These are phyloP conservation scores for Malassezia furfur DNA, from an alignment of 1,284 basidiomycete species.

Conservation along the genomic window DNA sequence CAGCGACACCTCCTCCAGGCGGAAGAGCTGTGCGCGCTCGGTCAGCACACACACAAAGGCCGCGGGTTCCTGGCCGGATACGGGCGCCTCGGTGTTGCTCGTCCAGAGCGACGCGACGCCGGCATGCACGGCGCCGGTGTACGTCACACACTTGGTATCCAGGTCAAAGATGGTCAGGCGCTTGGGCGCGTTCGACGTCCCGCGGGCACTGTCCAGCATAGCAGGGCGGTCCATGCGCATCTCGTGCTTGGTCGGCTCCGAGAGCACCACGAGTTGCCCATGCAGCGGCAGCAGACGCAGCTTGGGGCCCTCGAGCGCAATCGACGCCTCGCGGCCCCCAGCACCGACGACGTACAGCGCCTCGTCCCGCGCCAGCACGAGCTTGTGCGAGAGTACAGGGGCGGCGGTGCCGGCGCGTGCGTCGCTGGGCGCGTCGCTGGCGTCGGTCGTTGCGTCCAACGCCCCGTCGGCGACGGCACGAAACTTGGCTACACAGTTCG, in stretches of 20 bases:
- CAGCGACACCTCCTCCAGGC: slow-evolving; percentile 36
- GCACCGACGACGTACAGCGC: slow-evolving; percentile 78
- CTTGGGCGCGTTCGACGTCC: slow-evolving; percentile 47
- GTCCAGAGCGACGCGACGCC: slow-evolving; percentile 21
- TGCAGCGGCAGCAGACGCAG: slow-evolving; percentile 26
- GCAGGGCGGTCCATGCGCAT: slow-evolving; percentile 8
- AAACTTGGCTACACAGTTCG: slow-evolving; percentile 63
- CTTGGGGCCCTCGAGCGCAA: slow-evolving; percentile 54
- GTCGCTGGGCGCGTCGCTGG: neutral
- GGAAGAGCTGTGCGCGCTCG: slow-evolving; percentile 22
- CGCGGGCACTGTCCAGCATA: slow-evolving; percentile 3
- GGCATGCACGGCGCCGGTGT: slow-evolving; percentile 46
- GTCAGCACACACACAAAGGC: slow-evolving; percentile 34
- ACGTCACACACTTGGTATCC: slow-evolving; percentile 83
- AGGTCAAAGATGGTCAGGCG: slow-evolving; percentile 84
- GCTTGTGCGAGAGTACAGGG: neutral
- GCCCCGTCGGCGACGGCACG: slow-evolving; percentile 6
- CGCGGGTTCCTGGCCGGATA: neutral
- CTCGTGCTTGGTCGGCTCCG: slow-evolving; percentile 56
- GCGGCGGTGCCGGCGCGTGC: neutral
- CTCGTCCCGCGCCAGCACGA: slow-evolving; percentile 81
- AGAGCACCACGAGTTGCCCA: slow-evolving; percentile 60
- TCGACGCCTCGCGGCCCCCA: slow-evolving; percentile 73
- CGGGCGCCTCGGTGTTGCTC: neutral
- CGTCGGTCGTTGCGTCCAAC: neutral